These are phyloP conservation scores for Huntiella abstrusa DNA, from an alignment of 2,329 filamentous ascomycete species.

Conservation along the genomic window DNA sequence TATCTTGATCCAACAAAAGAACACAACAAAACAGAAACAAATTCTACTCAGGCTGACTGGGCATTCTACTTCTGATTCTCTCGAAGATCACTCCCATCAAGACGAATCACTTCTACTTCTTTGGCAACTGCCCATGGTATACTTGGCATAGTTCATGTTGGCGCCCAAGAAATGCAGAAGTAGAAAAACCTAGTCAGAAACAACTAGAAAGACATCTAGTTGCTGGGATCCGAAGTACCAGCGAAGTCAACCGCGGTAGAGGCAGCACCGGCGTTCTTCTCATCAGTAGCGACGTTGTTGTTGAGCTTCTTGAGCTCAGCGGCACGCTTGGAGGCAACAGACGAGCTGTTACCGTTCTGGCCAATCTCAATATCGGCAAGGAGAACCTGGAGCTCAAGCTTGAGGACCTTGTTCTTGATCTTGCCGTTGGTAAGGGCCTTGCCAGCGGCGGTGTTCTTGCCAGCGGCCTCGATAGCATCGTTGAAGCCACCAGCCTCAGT, in stretches of 20 bases:
- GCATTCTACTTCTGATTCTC: background rate
- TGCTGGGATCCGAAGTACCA: constrained; percentile 11
- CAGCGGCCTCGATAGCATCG: constrained; percentile 28
- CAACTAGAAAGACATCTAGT: background rate
- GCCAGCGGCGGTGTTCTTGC: constrained; percentile 19
- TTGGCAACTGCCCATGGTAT: background rate
- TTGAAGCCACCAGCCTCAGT: constrained; percentile 29
- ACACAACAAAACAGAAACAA: background rate
- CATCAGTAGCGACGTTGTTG: constrained; percentile 28
- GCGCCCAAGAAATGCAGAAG: background rate
- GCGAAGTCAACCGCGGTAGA: constrained; percentile 21
- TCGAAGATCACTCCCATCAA: background rate
- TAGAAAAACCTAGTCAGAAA: background rate
- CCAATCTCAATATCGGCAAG: constrained; percentile 27
- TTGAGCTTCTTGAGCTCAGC: constrained; percentile 31
- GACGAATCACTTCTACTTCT: background rate
- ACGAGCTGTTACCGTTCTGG: constrained; percentile 20
- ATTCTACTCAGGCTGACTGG: background rate
- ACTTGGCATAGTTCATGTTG: background rate
- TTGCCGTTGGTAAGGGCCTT: constrained; percentile 31
- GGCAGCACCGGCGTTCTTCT: constrained; percentile 18
- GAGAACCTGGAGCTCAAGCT: constrained; percentile 33
- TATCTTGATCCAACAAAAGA: background rate
- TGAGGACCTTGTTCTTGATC: constrained; percentile 43
- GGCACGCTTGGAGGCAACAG: constrained; percentile 6